A percentile compares a stretch with the other conserved stretches of the same genome.
Evolutionary conservation across 2,329 filamentous ascomycete genomes (phyloP).

Genomic region (Neonectria hederae): DNA sequence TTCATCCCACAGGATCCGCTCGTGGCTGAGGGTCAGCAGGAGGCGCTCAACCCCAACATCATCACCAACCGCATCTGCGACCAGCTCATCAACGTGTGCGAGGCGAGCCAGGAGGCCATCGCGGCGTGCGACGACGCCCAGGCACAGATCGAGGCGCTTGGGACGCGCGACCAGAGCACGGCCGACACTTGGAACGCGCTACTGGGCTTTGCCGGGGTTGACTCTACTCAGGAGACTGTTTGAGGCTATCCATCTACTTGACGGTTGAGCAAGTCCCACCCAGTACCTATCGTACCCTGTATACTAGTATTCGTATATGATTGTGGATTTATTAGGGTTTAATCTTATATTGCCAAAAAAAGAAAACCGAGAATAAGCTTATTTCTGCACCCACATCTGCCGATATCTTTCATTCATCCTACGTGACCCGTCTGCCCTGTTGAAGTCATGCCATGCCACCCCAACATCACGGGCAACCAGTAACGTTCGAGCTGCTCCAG

Average conservation of each 20-base stretch:
- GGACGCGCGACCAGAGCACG: constrained; percentile 58
- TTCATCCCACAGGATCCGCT: constrained; percentile 73
- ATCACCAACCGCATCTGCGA: constrained; percentile 79
- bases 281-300: neutral
- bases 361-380: constrained; percentile 1
- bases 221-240: constrained; percentile 35
- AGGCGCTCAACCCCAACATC: constrained; percentile 77
- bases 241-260: neutral
- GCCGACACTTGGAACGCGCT: constrained; percentile 58
- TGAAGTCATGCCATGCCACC: neutral
- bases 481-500: no score
- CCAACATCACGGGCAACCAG: no score
- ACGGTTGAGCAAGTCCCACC: neutral
- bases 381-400: neutral
- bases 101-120: constrained; percentile 68
- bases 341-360: neutral
- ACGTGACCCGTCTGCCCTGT: neutral
- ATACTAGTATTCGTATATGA: neutral
- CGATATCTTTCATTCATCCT: neutral
- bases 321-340: neutral
- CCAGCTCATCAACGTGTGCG: constrained; percentile 73
- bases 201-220: constrained; percentile 47
- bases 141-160: constrained; percentile 59
- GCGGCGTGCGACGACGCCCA: constrained; percentile 62
- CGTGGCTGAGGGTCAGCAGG: constrained; percentile 68